Evolutionary conservation across 2,329 filamentous ascomycete species (phyloP), one percentile per base, ranked within the genome.

Genomic region (Diaporthe capsici): DNA sequence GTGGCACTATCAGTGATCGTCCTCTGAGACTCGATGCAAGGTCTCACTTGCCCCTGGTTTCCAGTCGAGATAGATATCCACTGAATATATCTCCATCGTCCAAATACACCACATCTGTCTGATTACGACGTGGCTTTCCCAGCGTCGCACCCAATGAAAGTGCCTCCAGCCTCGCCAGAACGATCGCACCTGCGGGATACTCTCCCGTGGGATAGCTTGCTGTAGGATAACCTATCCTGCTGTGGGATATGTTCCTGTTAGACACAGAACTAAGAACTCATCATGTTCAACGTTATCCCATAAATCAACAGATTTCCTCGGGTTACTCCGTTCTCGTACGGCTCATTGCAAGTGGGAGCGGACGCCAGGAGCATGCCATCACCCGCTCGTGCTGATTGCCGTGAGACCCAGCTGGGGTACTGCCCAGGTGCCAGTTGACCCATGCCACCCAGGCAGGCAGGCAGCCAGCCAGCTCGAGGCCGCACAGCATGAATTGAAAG

Each of bases 301-400:
- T 39, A 0, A 39, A 39, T 39, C 10, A 39, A 39, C 37, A 39
- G 10, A 39, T 39, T 13, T 39, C 37, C 12, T 39, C 37, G 37
- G 37, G 10, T 39, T 39, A 39, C 37, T 39, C 37, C 37, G 37
- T 39, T 39, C 37, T 39, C 37, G 10, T 39, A 39, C 37, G 37
- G 37, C 10, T 39, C 37, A 39, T 39, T 4, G 37, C 12, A 39
- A 39, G 15, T 15, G 31, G 20, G 34, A 55, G 55, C 65, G 49
- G 47, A 68, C 31, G 28, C 44, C 6, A 42, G 22, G 49, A 55
- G 9, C 47, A 44, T 53, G 70, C 70, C 55, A 72, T 25, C 70
- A 72, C n/a, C 65, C 65, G 49, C 31, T 20, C 57, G 17, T 39
- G 28, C 71, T 72, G 71, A 63, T 70, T 55, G 65, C 65, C 22